Evolutionary conservation across 2,329 filamentous ascomycete genomes (phyloP).

Genomic region (Monosporascus sp.): DNA sequence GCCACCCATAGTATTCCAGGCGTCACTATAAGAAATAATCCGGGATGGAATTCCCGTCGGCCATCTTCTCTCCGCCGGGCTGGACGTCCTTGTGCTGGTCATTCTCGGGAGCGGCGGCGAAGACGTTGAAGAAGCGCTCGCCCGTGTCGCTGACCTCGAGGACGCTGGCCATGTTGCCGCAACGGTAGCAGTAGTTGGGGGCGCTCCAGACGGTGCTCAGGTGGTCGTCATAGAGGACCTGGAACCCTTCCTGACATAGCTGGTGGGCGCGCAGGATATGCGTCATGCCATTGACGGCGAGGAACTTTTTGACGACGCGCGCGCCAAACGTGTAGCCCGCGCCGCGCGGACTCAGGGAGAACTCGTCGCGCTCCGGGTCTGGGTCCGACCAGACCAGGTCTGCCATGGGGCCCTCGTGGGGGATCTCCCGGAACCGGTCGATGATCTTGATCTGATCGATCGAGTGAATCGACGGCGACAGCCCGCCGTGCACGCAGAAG

Average conservation of each 20-base stretch:
- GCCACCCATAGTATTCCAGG: too few relatives aligned
- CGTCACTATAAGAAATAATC: conserved; percentile 61
- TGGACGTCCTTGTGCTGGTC: conserved; percentile 85
- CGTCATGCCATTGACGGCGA: conserved; percentile 95
- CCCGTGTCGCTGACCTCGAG: conserved; percentile 92
- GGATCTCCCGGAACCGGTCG: conserved; percentile 96
- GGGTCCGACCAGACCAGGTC: conserved; percentile 98
- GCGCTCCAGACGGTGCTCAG: conserved; percentile 98
- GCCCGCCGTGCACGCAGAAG: conserved; percentile 92
- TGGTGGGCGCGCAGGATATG: conserved; percentile 98
- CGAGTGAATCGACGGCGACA: conserved; percentile 88
- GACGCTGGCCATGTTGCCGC: conserved; percentile 95
- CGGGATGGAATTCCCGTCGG: conserved; percentile 58
- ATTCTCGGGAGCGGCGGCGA: conserved; percentile 94
- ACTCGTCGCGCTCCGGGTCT: conserved; percentile 95
- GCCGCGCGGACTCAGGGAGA: conserved; percentile 86
- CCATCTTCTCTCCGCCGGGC: conserved; percentile 66
- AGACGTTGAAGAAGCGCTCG: conserved; percentile 95
- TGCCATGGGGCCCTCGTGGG: conserved; percentile 98
- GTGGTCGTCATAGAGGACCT: conserved; percentile 91
- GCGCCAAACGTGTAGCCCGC: conserved; percentile 97
- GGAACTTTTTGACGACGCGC: conserved; percentile 96
- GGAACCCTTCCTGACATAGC: conserved; percentile 95
- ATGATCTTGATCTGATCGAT: conserved; percentile 99
- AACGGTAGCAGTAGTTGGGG: conserved; percentile 92